Evolutionary conservation across 441 rosid species (phyloP), one percentile per base, ranked within the genome.

Genomic region (Cnidoscolus chayamansa): DNA sequence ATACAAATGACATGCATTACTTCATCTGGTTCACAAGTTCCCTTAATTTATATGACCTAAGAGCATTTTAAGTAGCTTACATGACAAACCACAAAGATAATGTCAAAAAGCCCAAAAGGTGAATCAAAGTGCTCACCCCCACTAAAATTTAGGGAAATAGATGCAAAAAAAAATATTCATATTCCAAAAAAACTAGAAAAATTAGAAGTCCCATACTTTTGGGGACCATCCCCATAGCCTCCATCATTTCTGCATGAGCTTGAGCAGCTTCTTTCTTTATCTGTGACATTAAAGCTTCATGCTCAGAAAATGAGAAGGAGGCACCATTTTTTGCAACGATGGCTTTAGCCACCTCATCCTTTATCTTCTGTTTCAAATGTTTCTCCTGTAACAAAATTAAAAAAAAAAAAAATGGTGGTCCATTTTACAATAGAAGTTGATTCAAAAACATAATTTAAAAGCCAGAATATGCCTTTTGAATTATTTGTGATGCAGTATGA

Each of bases 321-420:
- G 78, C 86, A 74, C 83, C 87, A 55, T 82, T 71, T 78, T 79
- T 81, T 47, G 80, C 84, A 72, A 81, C 78, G 58, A 84, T 73
- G 31, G 86, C 86, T 82, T 86, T 88, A 49, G 84, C 86, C 71
- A 84, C 74, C 81, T 87, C 91, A 82, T 77, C 82, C 67, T 79
- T 84, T 68, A 86, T 61, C 80, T 88, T 81, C 79, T 81, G 86
- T 76, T 79, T 93, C 74, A 89, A 74, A 7, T 63, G 82, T 77
- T 83, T 90, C 80, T 85, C 89, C 95, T 90, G 81, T 4, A 69
- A 19, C 68, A 60, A 57, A 68, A 70, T 7, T 37, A 49, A 67
- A 68, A 47, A 70, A 10, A 54, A n/a, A 19, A 15, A 13, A 43
- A 25, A 3, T 6, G 65, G 31, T 3, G 4, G 60, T 35, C 10